Evolutionary conservation across 331 rosid species (phyloP), one percentile per base, ranked within the genome.

Genomic region (Stylosanthes scabra): DNA sequence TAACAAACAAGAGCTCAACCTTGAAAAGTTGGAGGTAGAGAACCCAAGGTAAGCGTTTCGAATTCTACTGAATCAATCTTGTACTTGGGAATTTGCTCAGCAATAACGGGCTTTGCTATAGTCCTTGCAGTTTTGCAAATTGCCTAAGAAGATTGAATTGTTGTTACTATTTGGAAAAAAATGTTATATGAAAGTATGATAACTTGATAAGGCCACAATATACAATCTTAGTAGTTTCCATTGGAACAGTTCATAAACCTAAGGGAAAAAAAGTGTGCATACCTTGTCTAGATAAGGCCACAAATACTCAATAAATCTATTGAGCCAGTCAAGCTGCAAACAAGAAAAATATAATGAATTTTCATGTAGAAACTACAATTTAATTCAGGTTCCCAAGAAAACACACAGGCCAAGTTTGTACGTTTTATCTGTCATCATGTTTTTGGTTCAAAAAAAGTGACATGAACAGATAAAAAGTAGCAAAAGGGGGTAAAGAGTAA

Each of bases 201-300:
- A n/a, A n/a, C n/a, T n/a, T 31, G 37, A 31, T 31, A 31, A 31
- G 37, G 37, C 37, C 37, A 56, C 14, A 50, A 37, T 45, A 61
- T 41, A 52, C 37, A 51, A 31, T 31, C 37, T 51, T 62, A 25
- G 37, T 20, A 46, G 54, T 52, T 56, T 7, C 54, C 70, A 64
- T 9, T 10, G 49, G 51, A 58, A 2, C 50, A 71, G n/a, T 9
- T 75, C 10, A 68, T 49, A n/a, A n/a, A n/a, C n/a, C n/a, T n/a
- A n/a, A n/a, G n/a, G n/a, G n/a, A n/a, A n/a, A n/a, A n/a, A n/a
- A n/a, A n/a, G n/a, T n/a, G n/a, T n/a, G n/a, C 86, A 77, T 75
- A 93, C 97, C 97, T 87, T 89, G 87, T 93, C 93, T 74, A 93
- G 76, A 82, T 80, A 87, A 63, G 96, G 97, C 97, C 98, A 93